phyloP scores from a whole-genome alignment of 176 grass and related monocot genomes.

The Cocos nucifera region DNA sequence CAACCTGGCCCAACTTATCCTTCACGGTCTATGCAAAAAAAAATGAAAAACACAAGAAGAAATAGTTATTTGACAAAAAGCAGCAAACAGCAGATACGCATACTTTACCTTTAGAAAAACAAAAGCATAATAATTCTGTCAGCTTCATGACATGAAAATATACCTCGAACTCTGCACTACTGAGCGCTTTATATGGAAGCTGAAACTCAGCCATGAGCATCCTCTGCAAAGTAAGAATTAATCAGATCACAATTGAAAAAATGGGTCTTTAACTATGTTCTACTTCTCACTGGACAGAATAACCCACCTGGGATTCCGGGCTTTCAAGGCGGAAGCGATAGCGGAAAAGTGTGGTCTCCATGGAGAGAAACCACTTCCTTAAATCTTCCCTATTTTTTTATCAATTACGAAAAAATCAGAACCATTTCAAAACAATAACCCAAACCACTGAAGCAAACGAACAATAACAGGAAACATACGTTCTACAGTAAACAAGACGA shows the following conservation, averaged over 20 bases:
- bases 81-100: not conserved
- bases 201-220: slow-evolving; percentile 83
- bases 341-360: slow-evolving; percentile 76
- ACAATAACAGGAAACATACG: slow-evolving; percentile 38
- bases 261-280: not conserved
- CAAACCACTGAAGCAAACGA: not conserved
- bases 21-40: slow-evolving; percentile 54
- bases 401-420: not conserved
- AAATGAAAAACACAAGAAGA: slow-evolving; percentile 14
- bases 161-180: slow-evolving; percentile 81
- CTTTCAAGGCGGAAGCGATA: slow-evolving; percentile 71
- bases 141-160: not conserved
- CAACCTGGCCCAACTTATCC: slow-evolving; percentile 86
- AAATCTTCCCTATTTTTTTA: slow-evolving; percentile 56
- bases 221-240: slow-evolving; percentile 36
- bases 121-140: too few relatives aligned
- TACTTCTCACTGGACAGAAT: not conserved
- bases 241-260: not conserved
- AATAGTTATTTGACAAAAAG: slow-evolving; percentile 1
- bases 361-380: slow-evolving; percentile 96
- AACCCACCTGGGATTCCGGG: slow-evolving; percentile 72
- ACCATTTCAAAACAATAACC: slow-evolving; percentile 6
- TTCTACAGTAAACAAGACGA: slow-evolving; percentile 97
- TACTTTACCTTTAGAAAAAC: too few relatives aligned
- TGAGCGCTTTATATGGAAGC: slow-evolving; percentile 78